These are phyloP conservation scores for Urostyla sp. DNA, from an alignment of 73 alveolate species.

Conservation along the genomic window DNA sequence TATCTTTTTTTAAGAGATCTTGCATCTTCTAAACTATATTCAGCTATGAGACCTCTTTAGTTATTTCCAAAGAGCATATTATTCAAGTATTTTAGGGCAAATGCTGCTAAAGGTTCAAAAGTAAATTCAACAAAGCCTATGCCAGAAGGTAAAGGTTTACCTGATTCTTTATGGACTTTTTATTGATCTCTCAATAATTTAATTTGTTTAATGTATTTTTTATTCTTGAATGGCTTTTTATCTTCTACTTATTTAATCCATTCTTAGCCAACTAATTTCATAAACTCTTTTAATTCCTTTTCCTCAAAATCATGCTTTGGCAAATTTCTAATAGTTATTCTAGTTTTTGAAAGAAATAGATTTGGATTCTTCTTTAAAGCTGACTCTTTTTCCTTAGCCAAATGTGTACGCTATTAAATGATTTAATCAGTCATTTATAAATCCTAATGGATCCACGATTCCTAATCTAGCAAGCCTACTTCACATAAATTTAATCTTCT, in stretches of 20 bases:
- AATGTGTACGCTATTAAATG: slow-evolving; percentile 48
- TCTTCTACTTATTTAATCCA: slow-evolving; percentile 27
- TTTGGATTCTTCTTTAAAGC: slow-evolving; percentile 28
- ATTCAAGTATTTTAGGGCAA: slow-evolving; percentile 38
- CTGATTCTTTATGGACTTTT: slow-evolving; percentile 35
- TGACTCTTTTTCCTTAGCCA: slow-evolving; percentile 28
- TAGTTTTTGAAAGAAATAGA: slow-evolving; percentile 13
- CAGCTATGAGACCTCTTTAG: slow-evolving; percentile 54
- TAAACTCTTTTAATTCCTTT: slow-evolving; percentile 45
- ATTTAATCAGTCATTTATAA: slow-evolving; percentile 25
- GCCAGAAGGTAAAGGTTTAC: slow-evolving; percentile 55
- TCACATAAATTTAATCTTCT: slow-evolving; percentile 32
- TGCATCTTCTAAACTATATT: slow-evolving; percentile 61
- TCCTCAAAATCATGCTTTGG: slow-evolving; percentile 53
- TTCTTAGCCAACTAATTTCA: slow-evolving; percentile 13
- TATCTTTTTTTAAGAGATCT: slow-evolving; percentile 47
- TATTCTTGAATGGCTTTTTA: slow-evolving; percentile 3
- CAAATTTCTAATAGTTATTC: slow-evolving; percentile 53
- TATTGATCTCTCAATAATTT: slow-evolving; percentile 59
- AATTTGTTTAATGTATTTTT: slow-evolving; percentile 37
- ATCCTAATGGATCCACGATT: slow-evolving; percentile 44
- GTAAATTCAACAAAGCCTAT: slow-evolving; percentile 62
- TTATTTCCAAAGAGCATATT: slow-evolving; percentile 34
- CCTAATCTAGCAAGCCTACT: slow-evolving; percentile 61
- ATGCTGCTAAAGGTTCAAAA: slow-evolving; percentile 54